Conservation (phyloP, 768 basidiomycete genomes). For the Ramaria sp. region DNA sequence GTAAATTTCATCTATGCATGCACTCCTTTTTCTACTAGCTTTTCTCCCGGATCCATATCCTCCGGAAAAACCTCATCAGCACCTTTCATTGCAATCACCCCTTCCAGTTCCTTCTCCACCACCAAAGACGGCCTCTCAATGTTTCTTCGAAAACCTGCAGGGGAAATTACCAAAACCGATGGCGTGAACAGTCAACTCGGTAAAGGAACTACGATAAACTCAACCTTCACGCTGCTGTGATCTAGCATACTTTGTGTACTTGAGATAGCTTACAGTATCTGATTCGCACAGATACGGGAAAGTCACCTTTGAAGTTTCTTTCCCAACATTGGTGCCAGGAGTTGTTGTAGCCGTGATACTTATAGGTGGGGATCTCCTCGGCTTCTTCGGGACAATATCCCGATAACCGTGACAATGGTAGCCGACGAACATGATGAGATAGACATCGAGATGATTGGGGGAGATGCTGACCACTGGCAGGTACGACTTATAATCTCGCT, state of each 20-base stretch:
- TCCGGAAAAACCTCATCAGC: slow-evolving; percentile 5
- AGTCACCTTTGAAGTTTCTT: slow-evolving; percentile 24
- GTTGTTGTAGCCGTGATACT: slow-evolving; percentile 32
- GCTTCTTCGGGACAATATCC: neutral
- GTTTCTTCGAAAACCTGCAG: slow-evolving; percentile 22
- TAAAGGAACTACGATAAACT: slow-evolving; percentile 31
- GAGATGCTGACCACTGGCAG: slow-evolving; percentile 28
- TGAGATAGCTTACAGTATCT: neutral
- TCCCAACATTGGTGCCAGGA: slow-evolving; percentile 22
- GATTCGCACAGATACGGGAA: slow-evolving; percentile 23
- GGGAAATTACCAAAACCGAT: slow-evolving; percentile 20
- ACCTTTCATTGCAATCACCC: slow-evolving; percentile 22
- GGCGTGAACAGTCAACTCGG: slow-evolving; percentile 27
- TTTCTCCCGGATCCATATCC: slow-evolving; percentile 14
- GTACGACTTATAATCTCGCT: neutral
- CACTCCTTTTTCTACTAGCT: slow-evolving; percentile 18
- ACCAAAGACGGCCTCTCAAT: slow-evolving; percentile 21
- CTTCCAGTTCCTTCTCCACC: slow-evolving; percentile 19
- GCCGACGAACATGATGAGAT: slow-evolving; percentile 27
- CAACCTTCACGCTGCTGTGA: slow-evolving; percentile 27
- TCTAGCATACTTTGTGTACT: slow-evolving; percentile 1
- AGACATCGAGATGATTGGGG: slow-evolving; percentile 33
- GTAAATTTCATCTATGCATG: neutral
- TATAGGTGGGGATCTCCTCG: slow-evolving; percentile 20
- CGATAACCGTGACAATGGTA: slow-evolving; percentile 1